phyloP scores from a whole-genome alignment of 208 protist genomes.

The Naegleria fowleri region DNA sequence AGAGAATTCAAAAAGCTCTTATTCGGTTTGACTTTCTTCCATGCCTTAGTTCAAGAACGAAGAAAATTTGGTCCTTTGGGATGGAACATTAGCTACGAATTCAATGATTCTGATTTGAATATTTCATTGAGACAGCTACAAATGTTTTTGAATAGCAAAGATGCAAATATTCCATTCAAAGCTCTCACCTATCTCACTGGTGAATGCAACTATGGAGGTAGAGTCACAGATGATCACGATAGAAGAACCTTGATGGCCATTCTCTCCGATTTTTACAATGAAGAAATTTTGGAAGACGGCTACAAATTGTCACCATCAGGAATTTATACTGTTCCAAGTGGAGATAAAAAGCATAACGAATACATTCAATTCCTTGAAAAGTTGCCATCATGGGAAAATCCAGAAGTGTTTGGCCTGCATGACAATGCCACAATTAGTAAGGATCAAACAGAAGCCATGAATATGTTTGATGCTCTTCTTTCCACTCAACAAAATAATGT shows the following conservation, averaged over 20 bases:
- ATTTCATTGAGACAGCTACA: conserved; percentile 88
- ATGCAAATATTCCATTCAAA: conserved; percentile 75
- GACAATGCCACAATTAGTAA: conserved; percentile 87
- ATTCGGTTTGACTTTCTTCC: conserved; percentile 91
- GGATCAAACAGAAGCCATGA: conserved; percentile 28
- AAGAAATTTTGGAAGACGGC: conserved; percentile 70
- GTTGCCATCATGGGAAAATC: conserved; percentile 67
- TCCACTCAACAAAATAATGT: conserved; percentile 19
- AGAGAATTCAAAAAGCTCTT: conserved; percentile 77
- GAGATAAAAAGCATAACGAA: conserved; percentile 22
- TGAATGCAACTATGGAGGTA: conserved; percentile 84
- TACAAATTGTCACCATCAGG: conserved; percentile 67
- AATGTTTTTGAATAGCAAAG: conserved; percentile 85
- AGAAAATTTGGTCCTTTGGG: conserved; percentile 89
- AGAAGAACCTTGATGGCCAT: conserved; percentile 79
- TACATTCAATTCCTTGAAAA: conserved; percentile 75
- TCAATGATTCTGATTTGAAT: conserved; percentile 90
- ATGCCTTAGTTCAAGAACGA: conserved; percentile 90
- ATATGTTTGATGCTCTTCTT: conserved; percentile 37
- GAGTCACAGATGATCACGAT: conserved; percentile 86
- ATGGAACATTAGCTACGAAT: conserved; percentile 93
- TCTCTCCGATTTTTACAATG: conserved; percentile 69
- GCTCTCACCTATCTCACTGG: conserved; percentile 83
- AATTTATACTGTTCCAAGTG: conserved; percentile 38
- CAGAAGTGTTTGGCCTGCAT: conserved; percentile 82